phyloP scores from a whole-genome alignment of 345 rosid genomes.

The Erysimum cheiranthoides region DNA sequence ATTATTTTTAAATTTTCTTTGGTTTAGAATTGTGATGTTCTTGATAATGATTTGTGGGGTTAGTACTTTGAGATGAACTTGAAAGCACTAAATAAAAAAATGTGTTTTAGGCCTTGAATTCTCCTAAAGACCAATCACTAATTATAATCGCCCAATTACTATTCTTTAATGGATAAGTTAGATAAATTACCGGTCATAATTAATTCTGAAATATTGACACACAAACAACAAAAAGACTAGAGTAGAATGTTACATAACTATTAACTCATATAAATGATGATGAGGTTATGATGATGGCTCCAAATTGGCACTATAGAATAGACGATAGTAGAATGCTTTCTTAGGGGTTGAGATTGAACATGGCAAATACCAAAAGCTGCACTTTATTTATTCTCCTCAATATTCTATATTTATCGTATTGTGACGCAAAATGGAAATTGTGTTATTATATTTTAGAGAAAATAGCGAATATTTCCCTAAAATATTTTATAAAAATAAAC shows the following conservation, averaged over 20 bases:
- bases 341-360: slow-evolving; percentile 28
- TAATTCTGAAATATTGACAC: slow-evolving; percentile 4
- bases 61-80: slow-evolving; percentile 20
- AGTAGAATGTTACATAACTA: background rate
- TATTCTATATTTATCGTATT: slow-evolving; percentile 24
- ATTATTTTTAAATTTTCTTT: background rate
- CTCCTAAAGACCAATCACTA: background rate
- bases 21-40: background rate
- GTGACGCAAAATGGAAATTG: slow-evolving; percentile 40
- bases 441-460: slow-evolving; percentile 22
- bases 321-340: background rate
- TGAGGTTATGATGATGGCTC: slow-evolving; percentile 24
- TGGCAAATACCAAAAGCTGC: slow-evolving; percentile 19
- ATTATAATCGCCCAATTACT: background rate
- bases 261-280: background rate
- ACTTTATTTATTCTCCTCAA: slow-evolving; percentile 30
- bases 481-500: slow-evolving; percentile 12
- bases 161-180: background rate
- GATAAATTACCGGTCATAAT: background rate
- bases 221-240: background rate
- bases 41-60: slow-evolving; percentile 28
- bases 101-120: slow-evolving; percentile 9
- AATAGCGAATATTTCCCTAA: slow-evolving; percentile 37
- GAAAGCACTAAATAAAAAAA: slow-evolving; percentile 3
- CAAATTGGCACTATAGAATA: slow-evolving; percentile 16